These are phyloP conservation scores for Mesembryanthemum crystallinum DNA, from an alignment of 148 eudicot genomes.

Conservation along the genomic window DNA sequence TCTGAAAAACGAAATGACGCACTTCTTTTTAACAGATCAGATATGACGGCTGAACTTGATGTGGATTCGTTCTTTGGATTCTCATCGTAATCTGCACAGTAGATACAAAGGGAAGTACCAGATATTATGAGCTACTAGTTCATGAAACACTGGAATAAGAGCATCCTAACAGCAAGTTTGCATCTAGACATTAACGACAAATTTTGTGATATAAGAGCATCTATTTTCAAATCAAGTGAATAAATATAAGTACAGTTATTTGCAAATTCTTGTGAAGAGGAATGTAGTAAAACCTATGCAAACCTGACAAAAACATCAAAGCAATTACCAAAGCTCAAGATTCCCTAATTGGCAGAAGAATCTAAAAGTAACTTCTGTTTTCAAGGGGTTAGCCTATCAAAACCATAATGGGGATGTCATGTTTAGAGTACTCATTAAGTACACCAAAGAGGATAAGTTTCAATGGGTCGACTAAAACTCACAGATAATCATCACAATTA, in stretches of 20 bases:
- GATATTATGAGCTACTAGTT: neutral
- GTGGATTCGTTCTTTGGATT: constrained; percentile 36
- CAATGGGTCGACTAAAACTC: neutral
- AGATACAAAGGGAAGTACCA: neutral
- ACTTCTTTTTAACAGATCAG: constrained; percentile 63
- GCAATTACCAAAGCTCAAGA: neutral
- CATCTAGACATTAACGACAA: neutral
- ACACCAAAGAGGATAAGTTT: neutral
- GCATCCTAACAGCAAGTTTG: neutral
- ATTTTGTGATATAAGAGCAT: neutral
- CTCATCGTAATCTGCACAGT: constrained; percentile 64
- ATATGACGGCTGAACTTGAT: constrained; percentile 46
- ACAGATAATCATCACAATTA: neutral
- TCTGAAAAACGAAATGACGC: constrained; percentile 65
- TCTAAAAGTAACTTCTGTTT: neutral
- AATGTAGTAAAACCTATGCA: neutral
- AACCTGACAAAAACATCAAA: neutral
- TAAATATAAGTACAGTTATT: neutral
- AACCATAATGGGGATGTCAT: neutral
- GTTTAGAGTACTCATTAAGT: neutral
- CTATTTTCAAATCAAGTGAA: too few species aligned
- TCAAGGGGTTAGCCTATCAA: neutral
- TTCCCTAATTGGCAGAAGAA: neutral
- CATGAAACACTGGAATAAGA: neutral
- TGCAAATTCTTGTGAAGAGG: neutral